Evolutionary conservation across 306 rosid genomes (phyloP).

Genomic region (Fagus sylvatica): DNA sequence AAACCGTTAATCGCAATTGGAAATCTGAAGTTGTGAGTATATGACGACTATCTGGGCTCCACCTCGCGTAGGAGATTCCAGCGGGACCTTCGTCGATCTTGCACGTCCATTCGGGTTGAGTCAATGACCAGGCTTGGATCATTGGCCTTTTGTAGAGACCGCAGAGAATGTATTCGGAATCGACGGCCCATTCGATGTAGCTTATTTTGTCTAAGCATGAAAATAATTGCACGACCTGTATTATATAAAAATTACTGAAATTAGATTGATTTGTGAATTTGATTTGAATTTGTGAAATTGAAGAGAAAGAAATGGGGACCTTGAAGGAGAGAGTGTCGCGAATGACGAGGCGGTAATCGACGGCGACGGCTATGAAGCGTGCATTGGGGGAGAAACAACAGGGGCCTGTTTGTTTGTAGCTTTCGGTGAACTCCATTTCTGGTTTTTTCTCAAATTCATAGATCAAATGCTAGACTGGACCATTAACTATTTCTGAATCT

Average conservation of each 20-base stretch:
- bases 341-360: slow-evolving; percentile 96
- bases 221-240: slow-evolving; percentile 97
- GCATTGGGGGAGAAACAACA: slow-evolving; percentile 94
- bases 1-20: slow-evolving; percentile 89
- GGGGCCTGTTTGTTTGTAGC: slow-evolving; percentile 91
- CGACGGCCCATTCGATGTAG: slow-evolving; percentile 97
- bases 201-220: slow-evolving; percentile 98
- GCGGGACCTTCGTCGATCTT: slow-evolving; percentile 99
- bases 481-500: neutral
- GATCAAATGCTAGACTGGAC: neutral
- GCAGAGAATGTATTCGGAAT: slow-evolving; percentile 97
- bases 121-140: slow-evolving; percentile 98
- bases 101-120: slow-evolving; percentile 99
- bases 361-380: slow-evolving; percentile 87
- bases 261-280: neutral
- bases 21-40: slow-evolving; percentile 93
- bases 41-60: slow-evolving; percentile 99
- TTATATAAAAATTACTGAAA: neutral
- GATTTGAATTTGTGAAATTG: neutral
- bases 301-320: slow-evolving; percentile 25
- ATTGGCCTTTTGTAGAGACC: slow-evolving; percentile 88
- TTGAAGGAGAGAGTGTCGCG: slow-evolving; percentile 88
- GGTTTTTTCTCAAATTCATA: neutral
- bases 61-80: slow-evolving; percentile 92
- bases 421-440: slow-evolving; percentile 88